Base-by-base conservation (phyloP, 352 stramenopile genomes). In the Nothophytophthora sp. region DNA sequence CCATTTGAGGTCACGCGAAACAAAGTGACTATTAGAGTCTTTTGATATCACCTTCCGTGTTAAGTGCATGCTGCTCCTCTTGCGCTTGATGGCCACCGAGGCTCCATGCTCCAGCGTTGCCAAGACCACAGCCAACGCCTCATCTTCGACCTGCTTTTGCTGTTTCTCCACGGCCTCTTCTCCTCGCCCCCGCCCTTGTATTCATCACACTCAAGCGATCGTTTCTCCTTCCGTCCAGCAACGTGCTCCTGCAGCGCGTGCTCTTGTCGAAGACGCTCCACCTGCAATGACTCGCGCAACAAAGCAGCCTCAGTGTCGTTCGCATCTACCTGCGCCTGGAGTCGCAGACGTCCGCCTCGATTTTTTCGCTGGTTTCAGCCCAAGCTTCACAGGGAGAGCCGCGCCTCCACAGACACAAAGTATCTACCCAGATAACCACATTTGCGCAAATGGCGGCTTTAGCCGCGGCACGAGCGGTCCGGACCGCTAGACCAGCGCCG, bases 231-330 rank as follows among this genome's bases (percentile, higher is more conserved):
- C n/a, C 67, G 60, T 25, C 66, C 60, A 12, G 73, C 73, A n/a
- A 89, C 81, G 0, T 75, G 63, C 28, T 89, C 75, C 10, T 86
- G 61, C 10, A 86, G 37, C 2, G 64, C 60, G 16, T 62, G 63
- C 40, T 90, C 75, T 63, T 89, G 73, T 28, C 73, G 62, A 45
- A 76, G 65, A 11, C 63, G 62, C 49, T 81, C 73, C 12, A 50
- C 38, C 29, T 64, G 60, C 5, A 81, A 39, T 1, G 64, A 55
- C 38, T 64, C 50, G 0, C 55, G 55, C 19, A 74, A 30, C 41
- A 72, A 70, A 22, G 51, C 38, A 6, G 45, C 25, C 41, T 75
- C 61, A 10, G 49, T 56, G 8, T 64, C 49, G 37, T 75, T 61
- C 1, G 46, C 25, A 28, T 75, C 66, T 20, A 75, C 47, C 22